Conservation (phyloP, 371 early-diverging fungal species). For the Conidiobolus incongruus region DNA sequence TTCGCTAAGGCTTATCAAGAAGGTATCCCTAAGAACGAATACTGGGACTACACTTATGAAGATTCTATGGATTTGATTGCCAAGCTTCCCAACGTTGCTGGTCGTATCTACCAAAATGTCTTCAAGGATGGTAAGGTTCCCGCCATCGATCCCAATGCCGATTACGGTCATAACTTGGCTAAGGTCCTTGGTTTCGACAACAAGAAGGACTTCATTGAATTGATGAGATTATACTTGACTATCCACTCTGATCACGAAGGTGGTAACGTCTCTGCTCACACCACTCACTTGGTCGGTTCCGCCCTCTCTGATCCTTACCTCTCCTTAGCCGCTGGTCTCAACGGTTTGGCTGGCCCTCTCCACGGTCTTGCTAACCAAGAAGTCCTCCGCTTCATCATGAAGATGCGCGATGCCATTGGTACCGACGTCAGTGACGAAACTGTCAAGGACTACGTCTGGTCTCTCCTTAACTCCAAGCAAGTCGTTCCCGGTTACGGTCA, state of each 20-base stretch:
- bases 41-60: slow-evolving; percentile 94
- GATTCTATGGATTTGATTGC: slow-evolving; percentile 95
- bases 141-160: slow-evolving; percentile 55
- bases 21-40: slow-evolving; percentile 85
- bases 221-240: slow-evolving; percentile 94
- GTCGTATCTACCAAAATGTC: slow-evolving; percentile 95
- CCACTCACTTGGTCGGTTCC: slow-evolving; percentile 88
- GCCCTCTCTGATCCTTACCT: slow-evolving; percentile 97
- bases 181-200: slow-evolving; percentile 75
- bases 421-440: slow-evolving; percentile 69
- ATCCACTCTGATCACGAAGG: slow-evolving; percentile 99
- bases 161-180: slow-evolving; percentile 91
- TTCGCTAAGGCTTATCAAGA: slow-evolving; percentile 91
- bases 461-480: slow-evolving; percentile 83
- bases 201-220: slow-evolving; percentile 76
- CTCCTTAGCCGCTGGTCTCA: slow-evolving; percentile 89
- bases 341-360: slow-evolving; percentile 96
- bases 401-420: slow-evolving; percentile 72
- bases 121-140: slow-evolving; percentile 90
- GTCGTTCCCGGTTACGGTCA: slow-evolving; percentile 98
- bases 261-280: slow-evolving; percentile 92
- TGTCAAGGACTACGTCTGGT: slow-evolving; percentile 91
- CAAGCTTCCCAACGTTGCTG: slow-evolving; percentile 89
- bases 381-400: slow-evolving; percentile 89
- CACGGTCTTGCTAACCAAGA: slow-evolving; percentile 99